These are phyloP conservation scores for Millerago galiae DNA, from an alignment of 805 yeast genomes.

Conservation along the genomic window DNA sequence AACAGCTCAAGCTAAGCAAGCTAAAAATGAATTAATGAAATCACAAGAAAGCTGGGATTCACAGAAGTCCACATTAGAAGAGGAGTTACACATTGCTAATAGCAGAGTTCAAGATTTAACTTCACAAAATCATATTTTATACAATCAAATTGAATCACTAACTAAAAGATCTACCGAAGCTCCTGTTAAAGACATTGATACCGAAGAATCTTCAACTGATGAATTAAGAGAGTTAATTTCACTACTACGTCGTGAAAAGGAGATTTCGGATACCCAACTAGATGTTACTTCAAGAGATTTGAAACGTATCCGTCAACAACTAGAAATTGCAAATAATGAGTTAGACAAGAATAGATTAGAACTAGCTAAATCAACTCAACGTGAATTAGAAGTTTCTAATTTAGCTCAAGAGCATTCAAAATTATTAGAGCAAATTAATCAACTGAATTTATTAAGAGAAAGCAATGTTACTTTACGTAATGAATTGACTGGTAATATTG, in stretches of 20 bases:
- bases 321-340: slow-evolving; percentile 42
- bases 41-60: slow-evolving; percentile 40
- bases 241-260: slow-evolving; percentile 70
- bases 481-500: slow-evolving; percentile 33
- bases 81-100: slow-evolving; percentile 39
- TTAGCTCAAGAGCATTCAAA: slow-evolving; percentile 35
- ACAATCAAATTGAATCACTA: slow-evolving; percentile 56
- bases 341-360: slow-evolving; percentile 47
- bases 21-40: slow-evolving; percentile 27
- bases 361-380: slow-evolving; percentile 32
- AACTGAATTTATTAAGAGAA: slow-evolving; percentile 58
- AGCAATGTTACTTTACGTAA: slow-evolving; percentile 58
- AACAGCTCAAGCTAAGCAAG: slow-evolving; percentile 24
- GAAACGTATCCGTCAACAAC: slow-evolving; percentile 42
- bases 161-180: slow-evolving; percentile 14
- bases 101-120: slow-evolving; percentile 48
- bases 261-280: slow-evolving; percentile 55
- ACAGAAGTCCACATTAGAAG: slow-evolving; percentile 37
- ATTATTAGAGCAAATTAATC: slow-evolving; percentile 48
- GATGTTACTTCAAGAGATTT: slow-evolving; percentile 48
- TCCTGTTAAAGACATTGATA: slow-evolving; percentile 2
- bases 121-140: slow-evolving; percentile 61
- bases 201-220: slow-evolving; percentile 15
- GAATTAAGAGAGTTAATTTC: slow-evolving; percentile 48
- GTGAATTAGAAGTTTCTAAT: slow-evolving; percentile 20